These are phyloP conservation scores for Cetradonia linearis DNA, from an alignment of 495 filamentous ascomycete species.

Conservation along the genomic window DNA sequence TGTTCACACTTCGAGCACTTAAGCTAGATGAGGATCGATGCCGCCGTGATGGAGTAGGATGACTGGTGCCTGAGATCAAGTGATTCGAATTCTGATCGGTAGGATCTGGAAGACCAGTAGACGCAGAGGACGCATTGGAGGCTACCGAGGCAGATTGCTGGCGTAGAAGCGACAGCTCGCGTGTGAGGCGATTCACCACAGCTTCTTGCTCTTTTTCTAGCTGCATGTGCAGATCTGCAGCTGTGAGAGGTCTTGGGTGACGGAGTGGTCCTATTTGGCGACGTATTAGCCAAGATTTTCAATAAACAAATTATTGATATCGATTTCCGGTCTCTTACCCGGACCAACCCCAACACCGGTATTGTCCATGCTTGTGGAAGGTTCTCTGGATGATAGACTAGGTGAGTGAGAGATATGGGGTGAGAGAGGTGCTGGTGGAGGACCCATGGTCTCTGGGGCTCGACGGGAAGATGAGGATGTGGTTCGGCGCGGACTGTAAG, in stretches of 20 bases:
- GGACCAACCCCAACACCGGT: constrained; percentile 50
- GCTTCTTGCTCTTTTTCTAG: constrained; percentile 91
- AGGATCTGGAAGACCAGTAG: constrained; percentile 47
- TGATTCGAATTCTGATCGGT: constrained; percentile 41
- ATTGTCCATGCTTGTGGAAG: constrained; percentile 34
- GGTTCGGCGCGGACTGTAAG: constrained; percentile 37
- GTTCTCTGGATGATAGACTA: constrained; percentile 25
- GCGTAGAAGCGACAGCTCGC: constrained; percentile 71
- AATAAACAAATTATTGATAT: neutral
- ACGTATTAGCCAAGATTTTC: neutral
- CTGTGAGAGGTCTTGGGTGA: constrained; percentile 74
- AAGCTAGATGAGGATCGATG: constrained; percentile 57
- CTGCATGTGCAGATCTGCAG: constrained; percentile 74
- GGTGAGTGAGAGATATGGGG: constrained; percentile 26
- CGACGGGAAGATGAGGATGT: constrained; percentile 39
- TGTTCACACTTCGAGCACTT: constrained; percentile 42
- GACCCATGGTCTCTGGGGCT: constrained; percentile 39
- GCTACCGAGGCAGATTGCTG: constrained; percentile 72
- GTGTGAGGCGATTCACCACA: constrained; percentile 86
- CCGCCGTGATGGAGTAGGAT: constrained; percentile 48
- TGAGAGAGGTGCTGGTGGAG: constrained; percentile 35
- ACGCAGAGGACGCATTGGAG: constrained; percentile 69
- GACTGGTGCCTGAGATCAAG: constrained; percentile 39
- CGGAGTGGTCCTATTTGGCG: constrained; percentile 49
- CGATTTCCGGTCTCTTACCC: constrained; percentile 27